Conservation (phyloP, 257 asterid species). For the Fraxinus anomala region DNA sequence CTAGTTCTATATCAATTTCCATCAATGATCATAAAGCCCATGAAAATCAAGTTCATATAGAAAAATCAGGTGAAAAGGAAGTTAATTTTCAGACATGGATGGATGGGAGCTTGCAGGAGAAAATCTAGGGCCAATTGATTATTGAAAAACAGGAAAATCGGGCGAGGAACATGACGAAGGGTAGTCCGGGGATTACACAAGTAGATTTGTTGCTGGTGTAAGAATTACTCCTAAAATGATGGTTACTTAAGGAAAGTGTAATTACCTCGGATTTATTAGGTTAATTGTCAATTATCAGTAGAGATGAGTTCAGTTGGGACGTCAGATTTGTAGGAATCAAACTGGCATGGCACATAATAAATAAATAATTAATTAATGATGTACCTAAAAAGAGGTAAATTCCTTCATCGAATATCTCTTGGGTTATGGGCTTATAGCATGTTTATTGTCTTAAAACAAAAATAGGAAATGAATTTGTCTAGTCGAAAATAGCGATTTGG, state of each 20-base stretch:
- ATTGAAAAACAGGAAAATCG: slow-evolving; percentile 17
- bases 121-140: slow-evolving; percentile 33
- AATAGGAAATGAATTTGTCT: not conserved
- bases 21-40: slow-evolving; percentile 20
- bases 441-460: not conserved
- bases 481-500: too few species aligned
- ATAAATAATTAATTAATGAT: too few species aligned
- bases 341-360: too few species aligned
- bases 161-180: slow-evolving; percentile 19
- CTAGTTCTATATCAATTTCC: slow-evolving; percentile 37
- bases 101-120: slow-evolving; percentile 26
- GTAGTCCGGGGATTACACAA: slow-evolving; percentile 17
- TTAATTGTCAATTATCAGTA: slow-evolving; percentile 30
- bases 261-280: slow-evolving; percentile 29
- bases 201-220: not conserved
- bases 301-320: slow-evolving; percentile 9
- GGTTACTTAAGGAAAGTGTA: slow-evolving; percentile 17
- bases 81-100: slow-evolving; percentile 30
- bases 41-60: slow-evolving; percentile 11
- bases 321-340: too few species aligned
- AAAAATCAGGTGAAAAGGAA: slow-evolving; percentile 1
- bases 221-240: slow-evolving; percentile 9
- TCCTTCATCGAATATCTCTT: not conserved
- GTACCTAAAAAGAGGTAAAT: not conserved
- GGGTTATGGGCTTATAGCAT: not conserved